Evolutionary conservation across 345 rosid genomes (phyloP).

Genomic region (Theobroma cacao): DNA sequence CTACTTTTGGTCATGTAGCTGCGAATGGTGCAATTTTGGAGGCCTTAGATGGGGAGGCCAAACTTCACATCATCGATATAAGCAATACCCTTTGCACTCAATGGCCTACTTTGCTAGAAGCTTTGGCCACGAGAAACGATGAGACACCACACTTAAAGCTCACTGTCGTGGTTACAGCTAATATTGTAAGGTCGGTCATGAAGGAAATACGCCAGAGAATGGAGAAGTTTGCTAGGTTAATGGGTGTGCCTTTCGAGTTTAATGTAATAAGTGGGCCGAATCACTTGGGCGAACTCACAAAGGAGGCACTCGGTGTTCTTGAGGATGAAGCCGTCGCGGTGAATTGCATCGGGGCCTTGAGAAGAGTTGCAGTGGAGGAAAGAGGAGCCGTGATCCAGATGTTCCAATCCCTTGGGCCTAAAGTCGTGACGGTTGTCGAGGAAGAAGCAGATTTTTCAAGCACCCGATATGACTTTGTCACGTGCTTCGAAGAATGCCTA

Average conservation of each 20-base stretch:
- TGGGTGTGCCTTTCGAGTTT: conserved; percentile 80
- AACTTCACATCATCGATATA: conserved; percentile 68
- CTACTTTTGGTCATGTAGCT: conserved; percentile 76
- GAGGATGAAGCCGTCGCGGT: conserved; percentile 64
- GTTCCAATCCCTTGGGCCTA: conserved; percentile 44
- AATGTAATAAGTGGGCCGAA: conserved; percentile 44
- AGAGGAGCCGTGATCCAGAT: conserved; percentile 35
- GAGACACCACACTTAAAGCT: conserved; percentile 72
- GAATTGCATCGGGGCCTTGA: conserved; percentile 61
- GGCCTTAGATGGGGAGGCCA: conserved; percentile 61
- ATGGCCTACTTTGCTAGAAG: conserved; percentile 79
- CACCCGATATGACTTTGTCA: conserved; percentile 47
- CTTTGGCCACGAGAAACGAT: conserved; percentile 63
- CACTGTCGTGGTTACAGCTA: conserved; percentile 58
- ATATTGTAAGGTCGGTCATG: conserved; percentile 46
- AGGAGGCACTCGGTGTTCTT: conserved; percentile 39
- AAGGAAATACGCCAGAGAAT: conserved; percentile 67
- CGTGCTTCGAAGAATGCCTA: conserved; percentile 72
- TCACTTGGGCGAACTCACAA: conserved; percentile 43
- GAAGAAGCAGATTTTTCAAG: conserved; percentile 73
- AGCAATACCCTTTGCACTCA: conserved; percentile 85
- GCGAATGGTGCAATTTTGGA: conserved; percentile 77
- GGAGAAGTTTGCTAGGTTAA: conserved; percentile 79
- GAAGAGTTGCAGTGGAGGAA: conserved; percentile 39
- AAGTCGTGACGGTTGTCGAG: conserved; percentile 62